Conservation (phyloP, 805 yeast genomes). For the Ogataea trehaloabstinens region DNA sequence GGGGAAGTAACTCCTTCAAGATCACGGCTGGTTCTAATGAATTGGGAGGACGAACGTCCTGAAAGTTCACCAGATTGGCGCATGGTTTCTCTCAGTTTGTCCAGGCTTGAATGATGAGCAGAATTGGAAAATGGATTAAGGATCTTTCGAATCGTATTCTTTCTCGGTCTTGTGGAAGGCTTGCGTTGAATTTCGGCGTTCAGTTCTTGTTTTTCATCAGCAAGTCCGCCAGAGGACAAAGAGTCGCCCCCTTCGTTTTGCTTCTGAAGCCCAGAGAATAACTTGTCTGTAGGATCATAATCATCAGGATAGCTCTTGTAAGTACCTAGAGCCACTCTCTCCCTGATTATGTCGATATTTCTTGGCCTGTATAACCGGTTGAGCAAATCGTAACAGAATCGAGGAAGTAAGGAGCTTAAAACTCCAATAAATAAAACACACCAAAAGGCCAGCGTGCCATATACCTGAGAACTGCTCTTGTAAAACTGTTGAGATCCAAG, state of each 20-base stretch:
- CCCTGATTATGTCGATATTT: constrained; percentile 72
- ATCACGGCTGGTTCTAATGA: constrained; percentile 25
- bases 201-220: constrained; percentile 16
- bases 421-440: constrained; percentile 56
- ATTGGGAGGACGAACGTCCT: constrained; percentile 22
- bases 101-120: constrained; percentile 10
- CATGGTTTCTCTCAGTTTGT: constrained; percentile 21
- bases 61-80: constrained; percentile 22
- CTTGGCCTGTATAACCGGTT: constrained; percentile 54
- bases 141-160: constrained; percentile 16
- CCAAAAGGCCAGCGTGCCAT: constrained; percentile 67
- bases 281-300: constrained; percentile 52
- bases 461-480: constrained; percentile 59
- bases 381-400: constrained; percentile 50
- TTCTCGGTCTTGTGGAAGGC: constrained; percentile 11
- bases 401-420: constrained; percentile 56
- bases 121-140: constrained; percentile 10
- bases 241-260: constrained; percentile 6
- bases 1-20: constrained; percentile 22
- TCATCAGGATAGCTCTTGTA: constrained; percentile 48
- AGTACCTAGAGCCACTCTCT: constrained; percentile 51
- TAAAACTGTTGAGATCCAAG: constrained; percentile 54
- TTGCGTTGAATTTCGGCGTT: constrained; percentile 6
- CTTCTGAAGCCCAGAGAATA: constrained; percentile 19
- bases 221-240: constrained; percentile 6